These are phyloP conservation scores for Xylaria sp. DNA, from an alignment of 2,329 filamentous ascomycete species.

Conservation along the genomic window DNA sequence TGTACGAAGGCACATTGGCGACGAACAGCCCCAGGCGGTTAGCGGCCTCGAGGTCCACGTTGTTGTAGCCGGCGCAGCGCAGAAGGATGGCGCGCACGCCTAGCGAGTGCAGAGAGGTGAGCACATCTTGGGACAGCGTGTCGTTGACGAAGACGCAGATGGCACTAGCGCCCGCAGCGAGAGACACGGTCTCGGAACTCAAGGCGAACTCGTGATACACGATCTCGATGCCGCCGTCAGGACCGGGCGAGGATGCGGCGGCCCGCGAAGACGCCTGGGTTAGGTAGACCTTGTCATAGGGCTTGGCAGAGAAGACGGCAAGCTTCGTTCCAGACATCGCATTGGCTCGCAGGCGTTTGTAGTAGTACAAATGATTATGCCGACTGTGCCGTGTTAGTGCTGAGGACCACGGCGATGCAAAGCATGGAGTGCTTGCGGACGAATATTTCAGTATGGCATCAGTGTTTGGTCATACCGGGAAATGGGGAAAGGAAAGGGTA, in stretches of 20 bases:
- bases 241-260: conserved; percentile 44
- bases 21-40: conserved; percentile 66
- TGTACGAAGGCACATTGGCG: conserved; percentile 74
- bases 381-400: background rate
- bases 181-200: conserved; percentile 62
- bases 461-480: background rate
- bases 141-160: conserved; percentile 78
- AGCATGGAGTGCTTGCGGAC: background rate
- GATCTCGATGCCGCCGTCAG: conserved; percentile 55
- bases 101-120: conserved; percentile 58
- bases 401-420: background rate
- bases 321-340: conserved; percentile 56
- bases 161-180: conserved; percentile 63
- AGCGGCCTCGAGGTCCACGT: conserved; percentile 69
- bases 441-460: conserved; percentile 3
- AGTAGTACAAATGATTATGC: background rate
- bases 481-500: background rate
- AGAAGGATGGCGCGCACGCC: conserved; percentile 70
- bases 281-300: conserved; percentile 69
- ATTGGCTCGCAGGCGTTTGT: background rate
- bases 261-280: conserved; percentile 55
- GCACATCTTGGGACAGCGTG: conserved; percentile 60
- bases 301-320: conserved; percentile 71
- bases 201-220: conserved; percentile 69
- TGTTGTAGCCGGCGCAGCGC: conserved; percentile 75